A percentile compares a stretch with the other conserved stretches of the same genome.
phyloP scores from a whole-genome alignment of 2,329 filamentous ascomycete species.

The Calonectria ilicicola region DNA sequence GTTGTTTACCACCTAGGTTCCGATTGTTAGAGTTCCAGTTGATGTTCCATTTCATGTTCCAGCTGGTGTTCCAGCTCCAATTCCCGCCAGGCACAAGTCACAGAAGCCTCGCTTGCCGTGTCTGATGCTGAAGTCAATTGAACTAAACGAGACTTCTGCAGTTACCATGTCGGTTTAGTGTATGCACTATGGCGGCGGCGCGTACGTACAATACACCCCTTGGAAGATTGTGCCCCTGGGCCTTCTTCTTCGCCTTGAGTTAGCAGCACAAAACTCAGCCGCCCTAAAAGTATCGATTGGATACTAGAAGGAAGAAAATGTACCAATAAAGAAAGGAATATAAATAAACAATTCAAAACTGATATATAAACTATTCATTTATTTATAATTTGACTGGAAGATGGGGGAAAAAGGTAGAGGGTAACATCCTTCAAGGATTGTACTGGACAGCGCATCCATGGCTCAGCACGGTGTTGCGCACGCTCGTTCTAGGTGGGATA shows the following conservation, averaged over 20 bases:
- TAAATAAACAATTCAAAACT: too few species aligned
- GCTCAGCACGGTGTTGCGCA: neutral
- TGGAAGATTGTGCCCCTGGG: too few species aligned
- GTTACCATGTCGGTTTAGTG: neutral
- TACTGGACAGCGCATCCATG: conserved; percentile 7
- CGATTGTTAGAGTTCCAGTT: conserved; percentile 9
- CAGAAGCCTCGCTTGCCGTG: neutral
- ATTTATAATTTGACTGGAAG: too few species aligned
- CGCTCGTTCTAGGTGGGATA: neutral
- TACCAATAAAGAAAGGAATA: too few species aligned
- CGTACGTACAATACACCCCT: neutral
- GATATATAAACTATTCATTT: too few species aligned
- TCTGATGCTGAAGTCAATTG: conserved; percentile 3
- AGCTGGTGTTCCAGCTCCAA: conserved; percentile 17
- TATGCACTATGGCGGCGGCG: neutral
- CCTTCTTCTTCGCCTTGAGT: too few species aligned
- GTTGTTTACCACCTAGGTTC: neutral
- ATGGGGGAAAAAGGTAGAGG: too few species aligned
- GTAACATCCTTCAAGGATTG: too few species aligned
- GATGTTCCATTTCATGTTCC: conserved; percentile 15
- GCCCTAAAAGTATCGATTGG: too few species aligned
- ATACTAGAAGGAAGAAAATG: too few species aligned
- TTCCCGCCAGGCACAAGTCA: neutral
- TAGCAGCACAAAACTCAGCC: too few species aligned
- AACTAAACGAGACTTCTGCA: neutral